These are phyloP conservation scores for Populus ilicifolia DNA, from an alignment of 345 rosid species.

Conservation along the genomic window DNA sequence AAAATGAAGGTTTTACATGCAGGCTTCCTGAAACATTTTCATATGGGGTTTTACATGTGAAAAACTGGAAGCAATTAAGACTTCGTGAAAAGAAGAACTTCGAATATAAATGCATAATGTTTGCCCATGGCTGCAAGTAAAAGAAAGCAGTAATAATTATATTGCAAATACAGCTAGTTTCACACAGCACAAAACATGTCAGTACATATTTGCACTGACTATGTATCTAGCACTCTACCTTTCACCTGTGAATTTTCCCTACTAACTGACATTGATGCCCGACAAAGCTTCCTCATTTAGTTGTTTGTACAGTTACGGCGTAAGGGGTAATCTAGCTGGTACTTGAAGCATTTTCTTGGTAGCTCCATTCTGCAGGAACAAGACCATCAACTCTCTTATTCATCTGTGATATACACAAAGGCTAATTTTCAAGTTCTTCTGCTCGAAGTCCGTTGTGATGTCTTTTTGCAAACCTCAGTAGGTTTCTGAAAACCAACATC, in stretches of 20 bases:
- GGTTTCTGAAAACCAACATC: slow-evolving; percentile 67
- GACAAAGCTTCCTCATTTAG: background rate
- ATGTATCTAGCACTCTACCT: background rate
- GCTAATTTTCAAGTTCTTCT: slow-evolving; percentile 16
- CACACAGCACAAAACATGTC: background rate
- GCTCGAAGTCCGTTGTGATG: slow-evolving; percentile 18
- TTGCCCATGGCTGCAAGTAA: background rate
- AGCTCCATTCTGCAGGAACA: background rate
- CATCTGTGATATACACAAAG: background rate
- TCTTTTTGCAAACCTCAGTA: slow-evolving; percentile 30
- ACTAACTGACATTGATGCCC: background rate
- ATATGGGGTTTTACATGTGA: background rate
- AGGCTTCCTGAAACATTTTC: background rate
- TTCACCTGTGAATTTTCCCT: background rate
- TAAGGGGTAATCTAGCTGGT: background rate
- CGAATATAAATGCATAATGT: background rate
- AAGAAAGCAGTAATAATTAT: background rate
- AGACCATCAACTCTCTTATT: background rate
- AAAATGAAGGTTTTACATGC: background rate
- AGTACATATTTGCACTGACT: background rate
- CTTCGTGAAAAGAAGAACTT: background rate
- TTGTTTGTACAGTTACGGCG: background rate
- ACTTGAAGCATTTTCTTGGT: background rate
- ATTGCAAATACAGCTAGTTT: background rate
- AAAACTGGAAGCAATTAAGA: background rate